phyloP scores from a whole-genome alignment of 2,329 filamentous ascomycete species.

The Xylaria sp. region DNA sequence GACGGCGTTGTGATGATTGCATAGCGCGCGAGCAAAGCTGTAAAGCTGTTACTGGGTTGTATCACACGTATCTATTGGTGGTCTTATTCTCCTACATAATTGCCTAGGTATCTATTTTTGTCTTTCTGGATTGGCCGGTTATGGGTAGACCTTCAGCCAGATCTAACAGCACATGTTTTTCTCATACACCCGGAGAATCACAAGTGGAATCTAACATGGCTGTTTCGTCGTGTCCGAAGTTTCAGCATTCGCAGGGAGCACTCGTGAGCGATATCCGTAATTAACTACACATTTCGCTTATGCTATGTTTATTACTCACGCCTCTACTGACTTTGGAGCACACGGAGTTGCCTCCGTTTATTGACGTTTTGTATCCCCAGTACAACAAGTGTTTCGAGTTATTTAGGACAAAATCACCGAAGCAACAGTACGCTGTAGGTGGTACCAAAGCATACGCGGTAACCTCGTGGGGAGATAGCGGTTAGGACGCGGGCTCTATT shows the following conservation, averaged over 20 bases:
- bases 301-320: background rate
- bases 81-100: conserved; percentile 33
- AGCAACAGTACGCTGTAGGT: no score
- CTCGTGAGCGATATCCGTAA: background rate
- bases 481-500: no score
- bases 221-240: background rate
- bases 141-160: conserved; percentile 19
- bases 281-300: background rate
- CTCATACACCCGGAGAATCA: conserved; percentile 1
- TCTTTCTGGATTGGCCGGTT: conserved; percentile 24
- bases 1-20: conserved; percentile 38
- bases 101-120: conserved; percentile 24
- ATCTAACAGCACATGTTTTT: conserved; percentile 15
- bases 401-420: no score
- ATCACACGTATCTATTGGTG: conserved; percentile 21
- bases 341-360: no score
- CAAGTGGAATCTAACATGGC: background rate
- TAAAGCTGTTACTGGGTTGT: conserved; percentile 30
- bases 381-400: no score
- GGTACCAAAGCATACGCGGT: no score
- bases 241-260: background rate
- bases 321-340: background rate
- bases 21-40: conserved; percentile 38
- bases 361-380: no score
- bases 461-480: no score